phyloP scores from a whole-genome alignment of 1,284 basidiomycete species.

The Psilocybe mexicana region DNA sequence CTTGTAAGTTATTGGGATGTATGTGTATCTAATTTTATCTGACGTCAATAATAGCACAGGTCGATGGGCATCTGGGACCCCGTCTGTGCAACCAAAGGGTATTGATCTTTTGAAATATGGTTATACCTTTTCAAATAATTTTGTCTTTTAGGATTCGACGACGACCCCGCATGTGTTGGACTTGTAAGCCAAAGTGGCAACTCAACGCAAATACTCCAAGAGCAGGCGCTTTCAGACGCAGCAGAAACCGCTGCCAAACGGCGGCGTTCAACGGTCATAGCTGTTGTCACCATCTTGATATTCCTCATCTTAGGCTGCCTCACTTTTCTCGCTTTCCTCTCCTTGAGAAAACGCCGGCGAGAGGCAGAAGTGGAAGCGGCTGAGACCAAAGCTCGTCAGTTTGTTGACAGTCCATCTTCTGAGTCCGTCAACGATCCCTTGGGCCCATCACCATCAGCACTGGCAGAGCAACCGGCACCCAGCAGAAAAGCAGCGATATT shows the following conservation, averaged over 20 bases:
- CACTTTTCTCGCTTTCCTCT: constrained; percentile 15
- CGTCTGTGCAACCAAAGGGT: constrained; percentile 31
- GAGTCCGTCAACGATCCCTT: constrained; percentile 14
- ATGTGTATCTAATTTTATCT: background rate
- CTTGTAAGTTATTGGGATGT: constrained; percentile 32
- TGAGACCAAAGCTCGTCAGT: constrained; percentile 16
- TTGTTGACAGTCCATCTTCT: constrained; percentile 9
- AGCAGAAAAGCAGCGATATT: constrained; percentile 5
- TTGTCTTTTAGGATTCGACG: constrained; percentile 22
- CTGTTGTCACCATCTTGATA: constrained; percentile 26
- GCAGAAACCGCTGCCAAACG: constrained; percentile 12
- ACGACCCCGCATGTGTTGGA: constrained; percentile 27
- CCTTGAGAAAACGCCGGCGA: constrained; percentile 16
- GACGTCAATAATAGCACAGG: constrained; percentile 25
- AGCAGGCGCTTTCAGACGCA: constrained; percentile 15
- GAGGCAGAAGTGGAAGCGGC: constrained; percentile 9
- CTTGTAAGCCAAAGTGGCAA: constrained; percentile 25
- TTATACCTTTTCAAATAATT: background rate
- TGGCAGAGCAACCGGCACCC: background rate
- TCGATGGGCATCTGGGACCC: constrained; percentile 36
- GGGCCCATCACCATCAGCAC: background rate
- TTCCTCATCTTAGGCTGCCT: constrained; percentile 19
- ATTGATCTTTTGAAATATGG: background rate
- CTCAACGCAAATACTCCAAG: constrained; percentile 18
- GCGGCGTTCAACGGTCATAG: constrained; percentile 27